These are phyloP conservation scores for Neurospora sp. DNA, from an alignment of 495 filamentous ascomycete genomes.

Conservation along the genomic window DNA sequence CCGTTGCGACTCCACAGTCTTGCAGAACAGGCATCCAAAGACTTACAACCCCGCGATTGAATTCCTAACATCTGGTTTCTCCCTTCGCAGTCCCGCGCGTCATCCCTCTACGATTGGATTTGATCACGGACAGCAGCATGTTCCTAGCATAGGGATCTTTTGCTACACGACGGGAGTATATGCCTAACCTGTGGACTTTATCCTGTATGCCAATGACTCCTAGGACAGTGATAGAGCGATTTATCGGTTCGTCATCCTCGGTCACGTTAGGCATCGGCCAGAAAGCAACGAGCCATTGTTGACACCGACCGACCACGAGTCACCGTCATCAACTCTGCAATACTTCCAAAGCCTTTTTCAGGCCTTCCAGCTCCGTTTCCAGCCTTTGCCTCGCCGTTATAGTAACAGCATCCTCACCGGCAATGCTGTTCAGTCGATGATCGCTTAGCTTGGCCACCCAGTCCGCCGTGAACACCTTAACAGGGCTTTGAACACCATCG, in stretches of 20 bases:
- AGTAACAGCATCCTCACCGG: slow-evolving; percentile 19
- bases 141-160: no score
- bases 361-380: slow-evolving; percentile 14
- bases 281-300: neutral
- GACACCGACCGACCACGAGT: neutral
- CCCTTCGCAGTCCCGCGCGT: no score
- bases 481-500: slow-evolving; percentile 16
- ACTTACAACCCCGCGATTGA: neutral
- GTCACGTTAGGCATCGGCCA: no score
- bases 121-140: no score
- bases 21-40: no score
- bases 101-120: no score
- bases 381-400: slow-evolving; percentile 15
- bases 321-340: slow-evolving; percentile 3
- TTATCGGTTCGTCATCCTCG: no score
- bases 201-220: no score
- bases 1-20: no score
- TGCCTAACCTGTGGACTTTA: no score
- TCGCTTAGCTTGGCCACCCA: slow-evolving; percentile 17
- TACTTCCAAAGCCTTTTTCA: slow-evolving; percentile 17
- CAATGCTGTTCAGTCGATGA: slow-evolving; percentile 24
- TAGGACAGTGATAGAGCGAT: no score
- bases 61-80: neutral
- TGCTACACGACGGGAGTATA: no score
- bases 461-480: slow-evolving; percentile 19